Conservation (phyloP, 2,329 filamentous ascomycete species). For the Blastomyces emzantsi region DNA sequence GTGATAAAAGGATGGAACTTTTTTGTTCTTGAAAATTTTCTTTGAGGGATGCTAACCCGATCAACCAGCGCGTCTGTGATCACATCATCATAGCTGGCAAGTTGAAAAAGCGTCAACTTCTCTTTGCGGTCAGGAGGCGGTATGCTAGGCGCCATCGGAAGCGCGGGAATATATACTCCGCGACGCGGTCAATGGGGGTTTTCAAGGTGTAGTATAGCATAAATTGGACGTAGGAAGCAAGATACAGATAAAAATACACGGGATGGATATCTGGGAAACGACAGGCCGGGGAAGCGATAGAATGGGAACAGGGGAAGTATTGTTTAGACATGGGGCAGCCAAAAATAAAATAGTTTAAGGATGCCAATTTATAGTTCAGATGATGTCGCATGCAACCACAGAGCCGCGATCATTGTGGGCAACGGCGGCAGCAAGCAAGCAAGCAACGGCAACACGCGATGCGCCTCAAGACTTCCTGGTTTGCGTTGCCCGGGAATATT, state of each 20-base stretch:
- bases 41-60: conserved; percentile 55
- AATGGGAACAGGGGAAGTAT: not conserved
- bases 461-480: not conserved
- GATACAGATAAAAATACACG: not conserved
- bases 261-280: not conserved
- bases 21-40: not conserved
- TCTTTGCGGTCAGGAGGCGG: conserved; percentile 44
- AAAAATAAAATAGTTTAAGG: not conserved
- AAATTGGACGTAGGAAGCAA: not conserved
- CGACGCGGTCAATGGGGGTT: not conserved
- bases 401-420: conserved; percentile 5
- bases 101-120: conserved; percentile 72
- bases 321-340: not conserved
- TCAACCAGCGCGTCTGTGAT: conserved; percentile 92
- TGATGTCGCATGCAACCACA: conserved; percentile 3
- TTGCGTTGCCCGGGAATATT: not conserved
- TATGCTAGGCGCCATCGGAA: conserved; percentile 14
- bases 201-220: not conserved
- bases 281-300: not conserved
- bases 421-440: too few relatives aligned
- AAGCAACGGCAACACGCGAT: not conserved
- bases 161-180: not conserved
- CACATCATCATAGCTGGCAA: conserved; percentile 91
- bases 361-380: not conserved
- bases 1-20: not conserved